These are phyloP conservation scores for Bathelium albidoporum DNA, from an alignment of 495 filamentous ascomycete species.

Conservation along the genomic window DNA sequence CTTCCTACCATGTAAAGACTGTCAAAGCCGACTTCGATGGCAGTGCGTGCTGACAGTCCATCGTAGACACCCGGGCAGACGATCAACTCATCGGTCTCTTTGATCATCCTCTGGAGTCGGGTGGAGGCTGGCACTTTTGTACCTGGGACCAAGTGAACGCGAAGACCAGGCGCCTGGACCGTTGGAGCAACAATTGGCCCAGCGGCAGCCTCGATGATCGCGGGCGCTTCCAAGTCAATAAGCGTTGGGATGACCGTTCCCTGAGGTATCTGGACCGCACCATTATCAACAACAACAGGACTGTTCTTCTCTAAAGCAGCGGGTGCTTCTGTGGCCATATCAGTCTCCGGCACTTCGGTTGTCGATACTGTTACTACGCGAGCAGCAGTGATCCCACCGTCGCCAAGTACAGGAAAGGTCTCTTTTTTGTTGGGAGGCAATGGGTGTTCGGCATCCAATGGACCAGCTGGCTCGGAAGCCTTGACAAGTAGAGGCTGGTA, in stretches of 20 bases:
- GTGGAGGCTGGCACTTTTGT: not conserved
- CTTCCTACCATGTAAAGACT: conserved; percentile 6
- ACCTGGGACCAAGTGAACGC: not conserved
- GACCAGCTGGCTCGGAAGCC: not conserved
- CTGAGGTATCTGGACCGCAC: not conserved
- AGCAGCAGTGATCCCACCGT: not conserved
- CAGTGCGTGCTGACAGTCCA: conserved; percentile 7
- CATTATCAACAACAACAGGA: conserved; percentile 1
- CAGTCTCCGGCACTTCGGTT: not conserved
- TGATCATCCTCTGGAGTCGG: conserved; percentile 4
- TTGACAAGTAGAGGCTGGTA: not conserved
- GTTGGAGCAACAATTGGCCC: conserved; percentile 1
- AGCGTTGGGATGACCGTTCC: not conserved
- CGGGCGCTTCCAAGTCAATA: conserved; percentile 2
- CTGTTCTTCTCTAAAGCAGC: not conserved
- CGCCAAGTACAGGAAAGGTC: not conserved
- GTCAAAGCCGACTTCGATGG: conserved; percentile 9
- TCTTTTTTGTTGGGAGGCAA: not conserved
- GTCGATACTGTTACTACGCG: not conserved
- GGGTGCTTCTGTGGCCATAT: not conserved
- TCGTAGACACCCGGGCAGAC: conserved; percentile 9
- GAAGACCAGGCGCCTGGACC: not conserved
- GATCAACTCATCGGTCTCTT: conserved; percentile 6
- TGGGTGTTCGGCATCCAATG: not conserved
- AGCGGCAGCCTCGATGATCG: conserved; percentile 5